Conservation (phyloP, 345 rosid genomes). For the Psidium guajava region DNA sequence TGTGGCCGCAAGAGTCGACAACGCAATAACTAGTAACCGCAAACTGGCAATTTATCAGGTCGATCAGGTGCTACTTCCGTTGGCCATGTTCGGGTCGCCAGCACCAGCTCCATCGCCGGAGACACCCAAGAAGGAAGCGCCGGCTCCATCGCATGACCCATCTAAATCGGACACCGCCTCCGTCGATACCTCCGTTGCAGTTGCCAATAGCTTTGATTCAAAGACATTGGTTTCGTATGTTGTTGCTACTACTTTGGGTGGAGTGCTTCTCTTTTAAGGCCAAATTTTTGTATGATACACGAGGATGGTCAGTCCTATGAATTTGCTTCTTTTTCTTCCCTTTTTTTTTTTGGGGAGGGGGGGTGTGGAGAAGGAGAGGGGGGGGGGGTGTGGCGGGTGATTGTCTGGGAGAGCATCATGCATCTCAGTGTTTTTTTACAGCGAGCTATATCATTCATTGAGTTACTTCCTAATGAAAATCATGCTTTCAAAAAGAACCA, state of each 20-base stretch:
- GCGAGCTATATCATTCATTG: not conserved
- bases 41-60: slow-evolving; percentile 70
- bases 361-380: no score
- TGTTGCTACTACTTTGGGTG: not conserved
- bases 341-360: not conserved
- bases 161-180: not conserved
- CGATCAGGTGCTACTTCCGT: slow-evolving; percentile 66
- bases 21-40: slow-evolving; percentile 40
- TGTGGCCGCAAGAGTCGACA: slow-evolving; percentile 47
- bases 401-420: not conserved
- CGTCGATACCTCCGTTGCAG: not conserved
- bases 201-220: not conserved
- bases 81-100: slow-evolving; percentile 47
- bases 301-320: not conserved
- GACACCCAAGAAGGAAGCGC: slow-evolving; percentile 25
- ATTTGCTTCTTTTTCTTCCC: not conserved
- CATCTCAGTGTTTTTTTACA: not conserved
- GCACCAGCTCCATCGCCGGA: slow-evolving; percentile 62
- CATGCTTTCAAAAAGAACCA: not conserved
- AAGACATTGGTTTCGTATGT: not conserved
- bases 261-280: not conserved
- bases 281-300: not conserved
- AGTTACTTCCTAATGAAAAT: not conserved
- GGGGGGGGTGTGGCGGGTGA: no score
- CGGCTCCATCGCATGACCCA: not conserved